A percentile compares a stretch with the other conserved stretches of the same genome.
These are phyloP conservation scores for Abelmoschus esculentus DNA, from an alignment of 345 rosid genomes.

Conservation along the genomic window DNA sequence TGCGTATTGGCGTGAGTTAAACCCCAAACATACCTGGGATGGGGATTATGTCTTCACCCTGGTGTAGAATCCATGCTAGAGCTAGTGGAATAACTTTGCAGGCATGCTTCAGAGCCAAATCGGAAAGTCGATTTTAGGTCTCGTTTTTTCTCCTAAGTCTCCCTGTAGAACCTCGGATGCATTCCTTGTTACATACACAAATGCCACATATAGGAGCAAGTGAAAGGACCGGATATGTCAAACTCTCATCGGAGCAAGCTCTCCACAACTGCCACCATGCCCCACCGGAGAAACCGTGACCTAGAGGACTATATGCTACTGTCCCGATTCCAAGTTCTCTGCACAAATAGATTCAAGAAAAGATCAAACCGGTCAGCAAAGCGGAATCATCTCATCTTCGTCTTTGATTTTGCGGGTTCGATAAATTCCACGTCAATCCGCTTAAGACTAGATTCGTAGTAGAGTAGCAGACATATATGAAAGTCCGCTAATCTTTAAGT, in stretches of 20 bases:
- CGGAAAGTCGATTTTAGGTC: constrained; percentile 15
- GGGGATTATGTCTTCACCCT: constrained; percentile 25
- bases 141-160: constrained; percentile 39
- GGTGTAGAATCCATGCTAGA: constrained; percentile 40
- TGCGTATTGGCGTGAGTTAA: too few species aligned
- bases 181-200: constrained; percentile 4
- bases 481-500: too few species aligned
- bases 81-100: constrained; percentile 37
- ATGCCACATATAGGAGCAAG: constrained; percentile 5
- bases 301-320: constrained; percentile 30
- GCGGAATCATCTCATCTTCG: constrained; percentile 29
- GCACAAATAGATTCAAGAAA: background rate
- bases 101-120: constrained; percentile 25
- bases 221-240: too few species aligned
- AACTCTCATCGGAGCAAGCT: constrained; percentile 4
- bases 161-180: constrained; percentile 33
- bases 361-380: constrained; percentile 25
- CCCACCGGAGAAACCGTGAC: constrained; percentile 25
- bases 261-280: constrained; percentile 27
- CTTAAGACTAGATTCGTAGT: constrained; percentile 32
- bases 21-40: too few species aligned
- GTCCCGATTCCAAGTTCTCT: constrained; percentile 29
- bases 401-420: background rate
- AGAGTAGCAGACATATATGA: too few species aligned
- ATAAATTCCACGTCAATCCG: constrained; percentile 37